Conservation (phyloP, 148 eudicot species). For the Fagopyrum esculentum region DNA sequence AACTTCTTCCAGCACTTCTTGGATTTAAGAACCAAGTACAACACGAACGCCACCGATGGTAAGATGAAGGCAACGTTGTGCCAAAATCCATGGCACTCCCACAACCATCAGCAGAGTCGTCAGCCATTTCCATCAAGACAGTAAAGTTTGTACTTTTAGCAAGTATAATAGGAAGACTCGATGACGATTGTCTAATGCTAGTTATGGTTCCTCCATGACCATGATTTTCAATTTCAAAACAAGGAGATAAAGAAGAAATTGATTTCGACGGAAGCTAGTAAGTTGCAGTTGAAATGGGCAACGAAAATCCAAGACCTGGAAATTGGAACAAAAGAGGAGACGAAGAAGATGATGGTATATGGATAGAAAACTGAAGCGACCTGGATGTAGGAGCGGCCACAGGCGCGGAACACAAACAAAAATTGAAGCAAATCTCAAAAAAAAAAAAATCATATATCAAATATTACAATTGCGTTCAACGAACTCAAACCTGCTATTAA, state of each 20-base stretch:
- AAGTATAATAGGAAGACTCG: background rate
- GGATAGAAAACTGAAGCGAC: constrained; percentile 20
- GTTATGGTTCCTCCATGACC: constrained; percentile 1
- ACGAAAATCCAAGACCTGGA: background rate
- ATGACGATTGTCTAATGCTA: background rate
- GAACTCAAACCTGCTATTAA: too few relatives aligned
- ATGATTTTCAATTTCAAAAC: background rate
- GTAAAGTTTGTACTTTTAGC: background rate
- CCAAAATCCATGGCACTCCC: too few relatives aligned
- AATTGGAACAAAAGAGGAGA: background rate
- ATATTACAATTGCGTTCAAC: too few relatives aligned
- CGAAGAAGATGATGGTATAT: background rate
- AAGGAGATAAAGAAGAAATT: background rate
- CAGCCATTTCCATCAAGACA: too few relatives aligned
- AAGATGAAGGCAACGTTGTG: too few relatives aligned
- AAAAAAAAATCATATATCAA: too few relatives aligned
- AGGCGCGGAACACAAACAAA: constrained; percentile 36
- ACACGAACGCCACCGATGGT: too few relatives aligned
- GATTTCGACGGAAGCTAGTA: background rate
- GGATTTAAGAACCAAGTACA: too few relatives aligned
- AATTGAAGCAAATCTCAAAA: too few relatives aligned
- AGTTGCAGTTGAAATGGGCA: background rate
- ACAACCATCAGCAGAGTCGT: too few relatives aligned
- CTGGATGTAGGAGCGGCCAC: constrained; percentile 66
- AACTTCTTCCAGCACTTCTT: too few relatives aligned